These are phyloP conservation scores for Pontederia paniculata DNA, from an alignment of 176 grass and related monocot genomes.

Conservation along the genomic window DNA sequence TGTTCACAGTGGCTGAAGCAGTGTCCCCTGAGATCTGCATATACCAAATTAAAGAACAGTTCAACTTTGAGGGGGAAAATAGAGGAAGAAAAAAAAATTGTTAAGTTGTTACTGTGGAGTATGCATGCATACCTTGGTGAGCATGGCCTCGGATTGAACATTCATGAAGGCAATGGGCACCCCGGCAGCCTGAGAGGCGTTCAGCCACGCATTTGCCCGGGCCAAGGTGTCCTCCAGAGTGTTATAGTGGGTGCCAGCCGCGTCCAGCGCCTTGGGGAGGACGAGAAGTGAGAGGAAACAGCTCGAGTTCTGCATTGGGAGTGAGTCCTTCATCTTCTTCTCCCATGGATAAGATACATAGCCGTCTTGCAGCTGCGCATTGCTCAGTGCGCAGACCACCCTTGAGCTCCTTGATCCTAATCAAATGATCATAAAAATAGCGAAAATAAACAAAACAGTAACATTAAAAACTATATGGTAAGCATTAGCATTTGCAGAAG, in stretches of 20 bases:
- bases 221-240: not conserved
- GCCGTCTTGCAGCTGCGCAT: not conserved
- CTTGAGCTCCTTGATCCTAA: not conserved
- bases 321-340: conserved; percentile 1
- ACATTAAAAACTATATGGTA: no score
- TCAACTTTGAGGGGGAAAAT: no score
- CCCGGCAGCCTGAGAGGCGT: not conserved
- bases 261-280: not conserved
- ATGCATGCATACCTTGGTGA: not conserved
- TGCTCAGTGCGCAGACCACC: conserved; percentile 1
- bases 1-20: not conserved
- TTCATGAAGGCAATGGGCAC: not conserved
- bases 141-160: not conserved
- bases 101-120: no score
- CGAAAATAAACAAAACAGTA: no score
- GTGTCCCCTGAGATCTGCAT: not conserved
- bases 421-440: no score
- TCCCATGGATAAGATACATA: not conserved
- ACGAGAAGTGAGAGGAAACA: not conserved
- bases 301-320: not conserved
- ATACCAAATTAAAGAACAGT: not conserved
- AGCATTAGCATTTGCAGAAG: no score
- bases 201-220: not conserved
- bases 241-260: not conserved
- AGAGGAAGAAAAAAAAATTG: no score